Percentiles rank a stretch among this genome's conserved stretches.
Evolutionary conservation across 768 basidiomycete genomes (phyloP).

Genomic region (Tricholoma matsutake): DNA sequence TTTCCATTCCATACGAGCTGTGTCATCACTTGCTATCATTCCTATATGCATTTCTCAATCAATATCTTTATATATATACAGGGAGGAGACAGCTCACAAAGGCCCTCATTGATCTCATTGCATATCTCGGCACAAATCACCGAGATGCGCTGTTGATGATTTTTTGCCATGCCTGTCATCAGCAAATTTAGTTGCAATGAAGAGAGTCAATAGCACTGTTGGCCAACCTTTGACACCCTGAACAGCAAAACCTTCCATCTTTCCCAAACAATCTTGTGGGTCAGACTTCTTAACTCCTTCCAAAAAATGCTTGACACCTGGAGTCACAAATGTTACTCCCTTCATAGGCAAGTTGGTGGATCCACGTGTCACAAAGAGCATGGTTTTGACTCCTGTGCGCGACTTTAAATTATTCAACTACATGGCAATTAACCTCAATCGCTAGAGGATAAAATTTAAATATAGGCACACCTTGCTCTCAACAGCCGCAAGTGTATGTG

Average conservation of each 20-base stretch:
- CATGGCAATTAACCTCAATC: too few relatives aligned
- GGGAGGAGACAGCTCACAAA: neutral
- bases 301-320: too few relatives aligned
- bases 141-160: neutral
- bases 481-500: too few relatives aligned
- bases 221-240: slow-evolving; percentile 12
- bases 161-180: slow-evolving; percentile 4
- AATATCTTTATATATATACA: neutral
- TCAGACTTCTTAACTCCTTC: too few relatives aligned
- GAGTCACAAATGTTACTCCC: too few relatives aligned
- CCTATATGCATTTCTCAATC: neutral
- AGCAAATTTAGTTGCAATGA: neutral
- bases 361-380: too few relatives aligned
- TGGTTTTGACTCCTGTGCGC: too few relatives aligned
- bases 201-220: neutral
- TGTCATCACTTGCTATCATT: neutral
- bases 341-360: too few relatives aligned
- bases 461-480: too few relatives aligned
- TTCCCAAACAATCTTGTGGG: slow-evolving; percentile 5
- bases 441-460: too few relatives aligned
- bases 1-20: slow-evolving; percentile 12
- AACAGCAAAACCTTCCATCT: neutral
- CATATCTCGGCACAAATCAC: neutral
- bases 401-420: too few relatives aligned
- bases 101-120: slow-evolving; percentile 6